Evolutionary conservation across 768 basidiomycete species (phyloP), one percentile per base, ranked within the genome.

Genomic region (Pholiota microspora): DNA sequence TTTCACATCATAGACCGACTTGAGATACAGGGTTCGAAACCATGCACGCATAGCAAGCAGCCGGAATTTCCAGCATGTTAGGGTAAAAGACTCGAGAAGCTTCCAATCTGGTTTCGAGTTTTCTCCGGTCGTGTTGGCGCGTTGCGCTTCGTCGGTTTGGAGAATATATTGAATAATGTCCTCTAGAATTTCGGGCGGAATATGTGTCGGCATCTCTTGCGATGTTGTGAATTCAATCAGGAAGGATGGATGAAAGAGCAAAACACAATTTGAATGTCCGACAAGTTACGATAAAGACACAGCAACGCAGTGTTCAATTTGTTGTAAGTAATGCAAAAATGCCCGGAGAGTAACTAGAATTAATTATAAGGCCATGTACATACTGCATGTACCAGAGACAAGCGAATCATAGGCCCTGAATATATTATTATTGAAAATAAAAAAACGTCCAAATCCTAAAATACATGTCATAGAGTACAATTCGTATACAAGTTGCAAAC

Each of bases 141-240:
- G 42, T 27, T 25, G 29, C 0, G 55, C 47, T 23, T 55, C 25
- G 12, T 46, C n/a, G 23, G 40, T 42, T 18, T 62, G 51, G 13
- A 70, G 59, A 24, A 69, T 35, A 46, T 58, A 51, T 1, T 51
- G 49, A n/a, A 71, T 56, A 13, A 75, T 71, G 59, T 73, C 69
- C 38, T 60, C 54, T 21, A 72, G 55, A 40, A 75, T 66, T 64
- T 75, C 73, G 23, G 59, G 56, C 44, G 73, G 73, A 36, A 73
- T 15, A 25, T 24, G 46, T 16, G 44, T 24, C 4, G 23, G 28
- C 51, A 53, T 53, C n/a, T 9, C 23, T 15, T 23, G 15, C 21
- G 21, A 23, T 23, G 44, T 12, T 12, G 44, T 25, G 44, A 15
- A 45, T 24, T n/a, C n/a, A n/a, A n/a, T n/a, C 35, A 2, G 18